Conservation (phyloP, 1,139 yeast species). For the Meyerozyma athensensis region DNA sequence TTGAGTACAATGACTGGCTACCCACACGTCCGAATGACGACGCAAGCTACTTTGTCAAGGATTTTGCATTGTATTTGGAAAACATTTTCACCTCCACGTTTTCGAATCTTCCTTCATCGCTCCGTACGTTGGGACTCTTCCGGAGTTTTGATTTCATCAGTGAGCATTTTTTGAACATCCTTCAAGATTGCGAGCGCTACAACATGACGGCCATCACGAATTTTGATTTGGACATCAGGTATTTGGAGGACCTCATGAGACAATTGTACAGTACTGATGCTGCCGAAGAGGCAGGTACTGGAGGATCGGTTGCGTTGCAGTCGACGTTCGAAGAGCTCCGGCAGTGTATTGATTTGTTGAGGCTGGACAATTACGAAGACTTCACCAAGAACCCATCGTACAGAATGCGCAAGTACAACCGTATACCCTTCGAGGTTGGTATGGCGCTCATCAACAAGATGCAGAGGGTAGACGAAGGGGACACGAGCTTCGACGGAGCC, state of each 20-base stretch:
- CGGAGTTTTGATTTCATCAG: constrained; percentile 86
- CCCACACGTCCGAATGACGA: constrained; percentile 44
- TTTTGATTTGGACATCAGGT: constrained; percentile 58
- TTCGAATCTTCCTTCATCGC: constrained; percentile 71
- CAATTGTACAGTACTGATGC: constrained; percentile 20
- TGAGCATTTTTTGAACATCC: constrained; percentile 57
- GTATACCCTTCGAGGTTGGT: constrained; percentile 59
- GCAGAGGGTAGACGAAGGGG: constrained; percentile 19
- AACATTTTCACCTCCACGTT: constrained; percentile 87
- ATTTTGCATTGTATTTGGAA: constrained; percentile 82
- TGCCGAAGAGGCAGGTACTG: constrained; percentile 16
- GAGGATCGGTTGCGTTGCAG: constrained; percentile 36
- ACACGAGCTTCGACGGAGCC: constrained; percentile 15
- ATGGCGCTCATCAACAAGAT: constrained; percentile 44
- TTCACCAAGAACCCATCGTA: constrained; percentile 38
- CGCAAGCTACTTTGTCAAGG: constrained; percentile 74
- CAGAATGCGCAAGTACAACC: constrained; percentile 57
- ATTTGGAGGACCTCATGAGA: constrained; percentile 50
- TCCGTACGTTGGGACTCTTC: constrained; percentile 74
- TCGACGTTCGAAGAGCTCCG: constrained; percentile 56
- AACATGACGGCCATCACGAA: constrained; percentile 46
- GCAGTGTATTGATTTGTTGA: constrained; percentile 56
- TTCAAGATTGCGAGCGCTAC: constrained; percentile 44
- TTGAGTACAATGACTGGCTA: constrained; percentile 78
- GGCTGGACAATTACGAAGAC: constrained; percentile 50